Evolutionary conservation across 805 yeast genomes (phyloP).

Genomic region (Priceomyces carsonii): DNA sequence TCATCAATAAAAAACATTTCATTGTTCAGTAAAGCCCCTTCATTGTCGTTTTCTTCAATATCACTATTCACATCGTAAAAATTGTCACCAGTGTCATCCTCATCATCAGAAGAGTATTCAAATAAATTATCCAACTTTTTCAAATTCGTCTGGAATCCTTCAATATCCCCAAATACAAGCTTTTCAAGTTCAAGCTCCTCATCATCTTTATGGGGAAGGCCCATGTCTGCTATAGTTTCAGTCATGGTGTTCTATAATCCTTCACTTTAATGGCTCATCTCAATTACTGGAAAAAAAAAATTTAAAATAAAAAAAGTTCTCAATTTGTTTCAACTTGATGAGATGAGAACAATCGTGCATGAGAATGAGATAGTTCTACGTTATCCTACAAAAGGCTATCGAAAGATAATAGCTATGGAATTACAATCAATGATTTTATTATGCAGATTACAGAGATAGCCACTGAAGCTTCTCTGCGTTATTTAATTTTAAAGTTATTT

Average conservation of each 20-base stretch:
- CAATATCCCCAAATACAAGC: constrained; percentile 86
- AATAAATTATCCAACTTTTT: constrained; percentile 59
- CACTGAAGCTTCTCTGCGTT: constrained; percentile 1
- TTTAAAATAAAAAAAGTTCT: too few species aligned
- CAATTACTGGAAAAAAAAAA: too few species aligned
- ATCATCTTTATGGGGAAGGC: constrained; percentile 71
- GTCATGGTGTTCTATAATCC: too few species aligned
- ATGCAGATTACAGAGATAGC: constrained; percentile 1
- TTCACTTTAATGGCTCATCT: too few species aligned
- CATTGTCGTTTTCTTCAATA: constrained; percentile 31
- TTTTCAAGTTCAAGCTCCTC: constrained; percentile 81
- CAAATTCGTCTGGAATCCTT: constrained; percentile 68
- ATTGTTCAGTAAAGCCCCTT: constrained; percentile 33
- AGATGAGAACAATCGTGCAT: too few species aligned
- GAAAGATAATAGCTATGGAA: too few species aligned
- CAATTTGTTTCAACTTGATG: too few species aligned
- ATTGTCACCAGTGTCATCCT: constrained; percentile 14
- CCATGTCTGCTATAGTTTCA: constrained; percentile 19
- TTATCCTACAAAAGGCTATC: too few species aligned
- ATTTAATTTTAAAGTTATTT: constrained; percentile 6
- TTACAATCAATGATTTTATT: too few species aligned
- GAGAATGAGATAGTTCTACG: too few species aligned
- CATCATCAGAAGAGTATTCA: constrained; percentile 45
- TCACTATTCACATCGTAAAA: constrained; percentile 20
- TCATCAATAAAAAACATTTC: constrained; percentile 47